Percentiles rank a stretch among this genome's conserved stretches.
Conservation (phyloP, 495 filamentous ascomycete genomes). For the Pyronema domesticum region DNA sequence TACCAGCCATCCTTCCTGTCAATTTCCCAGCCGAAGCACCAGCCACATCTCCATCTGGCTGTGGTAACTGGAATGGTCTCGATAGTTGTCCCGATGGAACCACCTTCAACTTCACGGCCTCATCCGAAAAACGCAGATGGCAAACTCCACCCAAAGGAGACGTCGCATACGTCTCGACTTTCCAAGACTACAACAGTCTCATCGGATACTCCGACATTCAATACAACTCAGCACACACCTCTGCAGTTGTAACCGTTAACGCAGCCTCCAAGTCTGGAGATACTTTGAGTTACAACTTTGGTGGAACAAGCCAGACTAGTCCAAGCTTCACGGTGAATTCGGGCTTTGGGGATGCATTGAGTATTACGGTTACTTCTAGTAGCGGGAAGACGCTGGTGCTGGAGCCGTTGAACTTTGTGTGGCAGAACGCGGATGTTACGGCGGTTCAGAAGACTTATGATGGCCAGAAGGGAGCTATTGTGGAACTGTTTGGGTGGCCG, state of each 20-base stretch:
- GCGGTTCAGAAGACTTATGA: conserved; percentile 21
- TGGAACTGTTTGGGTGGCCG: conserved; percentile 26
- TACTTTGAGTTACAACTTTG: conserved; percentile 19
- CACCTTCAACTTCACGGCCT: conserved; percentile 13
- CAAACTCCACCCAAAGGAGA: conserved; percentile 23
- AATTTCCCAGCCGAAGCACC: conserved; percentile 11
- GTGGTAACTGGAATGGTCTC: conserved; percentile 22
- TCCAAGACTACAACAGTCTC: conserved; percentile 21
- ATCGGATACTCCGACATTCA: conserved; percentile 26
- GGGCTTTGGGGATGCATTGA: conserved; percentile 6
- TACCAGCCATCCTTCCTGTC: conserved; percentile 18
- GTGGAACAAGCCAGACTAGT: conserved; percentile 13
- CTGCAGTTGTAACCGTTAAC: conserved; percentile 23
- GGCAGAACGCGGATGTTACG: conserved; percentile 18
- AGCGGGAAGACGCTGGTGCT: conserved; percentile 18
- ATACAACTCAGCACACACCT: conserved; percentile 20
- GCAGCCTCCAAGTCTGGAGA: conserved; percentile 23
- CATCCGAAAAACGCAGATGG: conserved; percentile 23
- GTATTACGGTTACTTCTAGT: conserved; percentile 16
- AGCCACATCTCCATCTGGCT: conserved; percentile 17
- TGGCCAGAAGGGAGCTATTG: conserved; percentile 25
- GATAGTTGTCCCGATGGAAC: conserved; percentile 12
- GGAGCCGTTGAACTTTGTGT: conserved; percentile 25
- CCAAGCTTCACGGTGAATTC: conserved; percentile 16
- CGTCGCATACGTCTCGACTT: conserved; percentile 11